phyloP scores from a whole-genome alignment of 345 rosid genomes.

The Melaleuca quinquenervia region DNA sequence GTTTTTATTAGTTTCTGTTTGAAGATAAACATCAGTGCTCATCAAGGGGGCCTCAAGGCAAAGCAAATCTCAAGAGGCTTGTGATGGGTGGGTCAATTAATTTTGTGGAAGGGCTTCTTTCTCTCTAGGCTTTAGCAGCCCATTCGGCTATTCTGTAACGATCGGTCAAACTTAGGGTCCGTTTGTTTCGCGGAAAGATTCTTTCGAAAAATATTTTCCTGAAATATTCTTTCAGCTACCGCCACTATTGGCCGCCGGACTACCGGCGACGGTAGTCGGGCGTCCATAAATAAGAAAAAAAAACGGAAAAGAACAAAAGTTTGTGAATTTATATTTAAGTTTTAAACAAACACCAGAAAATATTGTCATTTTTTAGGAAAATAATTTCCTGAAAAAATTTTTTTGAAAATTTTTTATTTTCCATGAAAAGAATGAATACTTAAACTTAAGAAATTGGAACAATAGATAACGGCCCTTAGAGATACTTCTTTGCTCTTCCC shows the following conservation, averaged over 20 bases:
- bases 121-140: background rate
- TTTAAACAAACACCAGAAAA: too few species aligned
- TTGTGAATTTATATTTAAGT: too few species aligned
- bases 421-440: too few species aligned
- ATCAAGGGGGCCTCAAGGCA: background rate
- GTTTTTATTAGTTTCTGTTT: background rate
- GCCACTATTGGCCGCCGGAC: too few species aligned
- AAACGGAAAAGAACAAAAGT: too few species aligned
- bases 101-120: background rate
- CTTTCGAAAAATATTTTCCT: too few species aligned
- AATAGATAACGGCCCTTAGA: background rate
- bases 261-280: too few species aligned
- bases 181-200: background rate
- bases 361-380: background rate
- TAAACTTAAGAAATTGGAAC: background rate
- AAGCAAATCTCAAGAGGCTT: background rate
- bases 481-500: background rate
- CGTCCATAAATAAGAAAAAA: too few species aligned
- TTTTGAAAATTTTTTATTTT: too few species aligned
- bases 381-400: too few species aligned
- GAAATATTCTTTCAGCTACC: too few species aligned
- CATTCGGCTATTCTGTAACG: rapidly evolving
- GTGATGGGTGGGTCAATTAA: background rate
- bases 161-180: background rate
- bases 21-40: background rate